phyloP scores from a whole-genome alignment of 805 yeast genomes.

The Saccharomyces eubayanus region DNA sequence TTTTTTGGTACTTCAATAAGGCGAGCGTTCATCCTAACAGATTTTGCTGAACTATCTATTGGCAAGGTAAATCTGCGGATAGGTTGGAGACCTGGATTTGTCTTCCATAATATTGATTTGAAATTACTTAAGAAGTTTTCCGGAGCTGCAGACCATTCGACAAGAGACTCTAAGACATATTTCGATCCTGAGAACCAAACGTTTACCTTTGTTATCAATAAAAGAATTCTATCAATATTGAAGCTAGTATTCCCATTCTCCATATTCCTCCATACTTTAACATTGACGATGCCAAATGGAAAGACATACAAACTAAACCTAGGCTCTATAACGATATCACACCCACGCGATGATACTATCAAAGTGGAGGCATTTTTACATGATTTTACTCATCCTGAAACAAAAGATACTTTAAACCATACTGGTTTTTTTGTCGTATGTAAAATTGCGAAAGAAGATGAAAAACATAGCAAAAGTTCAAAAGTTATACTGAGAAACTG shows the following conservation, averaged over 20 bases:
- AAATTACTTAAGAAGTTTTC: background rate
- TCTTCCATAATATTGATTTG: constrained; percentile 14
- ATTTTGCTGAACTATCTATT: constrained; percentile 8
- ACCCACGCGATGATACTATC: constrained; percentile 9
- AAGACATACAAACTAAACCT: constrained; percentile 9
- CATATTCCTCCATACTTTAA: constrained; percentile 8
- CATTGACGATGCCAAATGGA: constrained; percentile 7
- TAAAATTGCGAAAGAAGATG: constrained; percentile 3
- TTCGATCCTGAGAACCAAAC: constrained; percentile 1
- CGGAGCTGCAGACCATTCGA: background rate
- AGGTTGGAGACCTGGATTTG: constrained; percentile 15
- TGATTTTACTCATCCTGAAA: constrained; percentile 8
- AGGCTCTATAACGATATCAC: constrained; percentile 13
- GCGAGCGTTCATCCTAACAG: constrained; percentile 7
- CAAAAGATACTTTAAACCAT: constrained; percentile 14
- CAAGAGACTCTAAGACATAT: background rate
- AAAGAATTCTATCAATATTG: constrained; percentile 5
- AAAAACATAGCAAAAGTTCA: constrained; percentile 1
- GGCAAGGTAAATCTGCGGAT: constrained; percentile 13
- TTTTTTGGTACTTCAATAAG: constrained; percentile 16
- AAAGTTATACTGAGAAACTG: constrained; percentile 10
- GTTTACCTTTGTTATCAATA: constrained; percentile 8
- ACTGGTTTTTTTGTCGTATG: constrained; percentile 12
- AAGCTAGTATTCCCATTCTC: constrained; percentile 12
- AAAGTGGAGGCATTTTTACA: constrained; percentile 16